These are phyloP conservation scores for Parathielavia hyrcaniae DNA, from an alignment of 495 filamentous ascomycete species.

Conservation along the genomic window DNA sequence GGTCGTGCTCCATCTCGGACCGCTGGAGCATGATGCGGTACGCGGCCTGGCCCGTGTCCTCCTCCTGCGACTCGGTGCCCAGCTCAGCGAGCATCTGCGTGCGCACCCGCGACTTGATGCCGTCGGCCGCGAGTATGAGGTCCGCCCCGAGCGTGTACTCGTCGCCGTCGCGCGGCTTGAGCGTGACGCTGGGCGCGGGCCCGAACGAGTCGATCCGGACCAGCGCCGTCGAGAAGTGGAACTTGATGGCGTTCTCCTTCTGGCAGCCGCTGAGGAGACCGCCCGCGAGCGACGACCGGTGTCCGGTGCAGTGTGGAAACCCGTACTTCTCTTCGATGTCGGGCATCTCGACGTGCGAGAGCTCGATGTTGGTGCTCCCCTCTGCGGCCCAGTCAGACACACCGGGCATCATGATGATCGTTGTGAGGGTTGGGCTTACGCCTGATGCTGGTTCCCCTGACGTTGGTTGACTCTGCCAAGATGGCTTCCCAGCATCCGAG, in stretches of 20 bases:
- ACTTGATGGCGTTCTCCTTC: constrained; percentile 57
- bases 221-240: constrained; percentile 57
- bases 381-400: constrained; percentile 37
- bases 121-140: constrained; percentile 64
- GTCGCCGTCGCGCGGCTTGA: constrained; percentile 51
- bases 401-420: background rate
- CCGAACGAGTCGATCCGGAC: constrained; percentile 50
- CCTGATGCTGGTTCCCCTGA: constrained; percentile 43
- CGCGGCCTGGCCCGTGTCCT: constrained; percentile 72
- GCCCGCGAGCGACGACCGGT: constrained; percentile 64
- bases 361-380: constrained; percentile 59
- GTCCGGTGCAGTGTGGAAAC: constrained; percentile 74
- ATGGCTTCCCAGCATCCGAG: constrained; percentile 66
- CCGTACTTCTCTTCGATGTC: constrained; percentile 63
- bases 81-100: constrained; percentile 54
- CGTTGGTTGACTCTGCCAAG: constrained; percentile 51
- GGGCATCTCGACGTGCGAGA: constrained; percentile 61
- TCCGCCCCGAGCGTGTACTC: constrained; percentile 56
- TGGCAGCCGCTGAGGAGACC: constrained; percentile 62
- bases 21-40: constrained; percentile 77
- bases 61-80: constrained; percentile 50
- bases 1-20: constrained; percentile 58
- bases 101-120: constrained; percentile 63
- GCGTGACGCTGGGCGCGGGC: constrained; percentile 50
- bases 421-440: constrained; percentile 16